phyloP scores from a whole-genome alignment of 169 alveolate species.

The Cryptosporidium ubiquitum region DNA sequence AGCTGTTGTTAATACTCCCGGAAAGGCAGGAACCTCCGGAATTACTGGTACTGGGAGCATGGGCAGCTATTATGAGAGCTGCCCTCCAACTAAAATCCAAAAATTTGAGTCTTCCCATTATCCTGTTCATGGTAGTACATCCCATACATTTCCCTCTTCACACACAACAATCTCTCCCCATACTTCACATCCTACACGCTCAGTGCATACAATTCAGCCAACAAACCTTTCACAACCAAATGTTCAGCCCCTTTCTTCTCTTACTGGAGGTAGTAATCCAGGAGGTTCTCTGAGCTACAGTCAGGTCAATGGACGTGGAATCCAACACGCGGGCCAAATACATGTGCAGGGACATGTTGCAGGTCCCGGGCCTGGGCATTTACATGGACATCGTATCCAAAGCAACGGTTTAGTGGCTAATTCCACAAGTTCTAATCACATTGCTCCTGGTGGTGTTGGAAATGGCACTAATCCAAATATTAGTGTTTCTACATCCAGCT shows the following conservation, averaged over 20 bases:
- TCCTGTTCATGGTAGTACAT: not conserved
- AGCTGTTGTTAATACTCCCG: not conserved
- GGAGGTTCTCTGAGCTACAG: not conserved
- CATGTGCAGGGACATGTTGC: not conserved
- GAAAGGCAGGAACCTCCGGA: not conserved
- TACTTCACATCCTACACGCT: not conserved
- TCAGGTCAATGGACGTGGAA: not conserved
- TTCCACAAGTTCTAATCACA: not conserved
- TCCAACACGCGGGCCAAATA: not conserved
- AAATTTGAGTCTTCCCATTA: not conserved
- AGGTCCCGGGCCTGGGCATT: not conserved
- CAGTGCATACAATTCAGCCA: not conserved
- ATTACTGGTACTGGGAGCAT: not conserved
- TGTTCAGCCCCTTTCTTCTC: not conserved
- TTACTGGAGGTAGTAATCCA: not conserved
- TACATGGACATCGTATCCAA: not conserved
- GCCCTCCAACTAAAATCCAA: slow-evolving; percentile 27
- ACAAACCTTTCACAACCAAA: not conserved
- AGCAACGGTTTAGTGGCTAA: not conserved
- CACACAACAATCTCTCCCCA: not conserved
- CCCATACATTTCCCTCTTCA: not conserved
- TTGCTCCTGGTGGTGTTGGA: not conserved
- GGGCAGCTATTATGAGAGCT: not conserved
- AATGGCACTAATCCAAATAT: not conserved
- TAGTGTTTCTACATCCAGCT: not conserved